A percentile compares a stretch with the other conserved stretches of the same genome.
Conservation (phyloP, 1,284 basidiomycete genomes). For the Austropuccinia psidii region DNA sequence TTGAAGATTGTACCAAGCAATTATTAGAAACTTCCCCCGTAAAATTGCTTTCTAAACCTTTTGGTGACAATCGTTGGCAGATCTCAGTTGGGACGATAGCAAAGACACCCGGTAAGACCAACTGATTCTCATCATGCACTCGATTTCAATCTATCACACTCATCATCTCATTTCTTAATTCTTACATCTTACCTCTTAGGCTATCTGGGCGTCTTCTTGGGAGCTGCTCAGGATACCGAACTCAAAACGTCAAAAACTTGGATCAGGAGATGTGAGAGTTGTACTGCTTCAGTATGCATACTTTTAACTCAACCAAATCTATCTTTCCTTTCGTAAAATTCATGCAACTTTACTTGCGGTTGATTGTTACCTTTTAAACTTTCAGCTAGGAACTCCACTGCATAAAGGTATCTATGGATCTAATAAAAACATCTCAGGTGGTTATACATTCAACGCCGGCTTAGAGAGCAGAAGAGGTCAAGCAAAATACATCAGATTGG, state of each 20-base stretch:
- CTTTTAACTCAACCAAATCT: background rate
- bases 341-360: background rate
- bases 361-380: background rate
- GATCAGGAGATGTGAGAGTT: slow-evolving; percentile 31
- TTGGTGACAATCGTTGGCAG: slow-evolving; percentile 35
- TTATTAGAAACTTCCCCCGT: slow-evolving; percentile 24
- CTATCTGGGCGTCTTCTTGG: slow-evolving; percentile 36
- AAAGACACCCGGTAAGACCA: slow-evolving; percentile 23
- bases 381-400: slow-evolving; percentile 28
- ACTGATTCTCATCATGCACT: background rate
- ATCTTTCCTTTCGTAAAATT: background rate
- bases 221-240: slow-evolving; percentile 35
- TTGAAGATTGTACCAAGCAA: slow-evolving; percentile 16
- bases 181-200: background rate
- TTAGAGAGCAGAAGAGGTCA: slow-evolving; percentile 34
- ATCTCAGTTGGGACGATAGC: slow-evolving; percentile 37
- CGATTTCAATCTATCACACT: background rate
- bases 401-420: slow-evolving; percentile 15
- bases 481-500: slow-evolving; percentile 33
- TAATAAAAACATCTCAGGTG: slow-evolving; percentile 36
- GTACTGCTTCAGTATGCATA: slow-evolving; percentile 22
- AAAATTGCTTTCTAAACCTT: slow-evolving; percentile 30
- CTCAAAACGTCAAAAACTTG: slow-evolving; percentile 31
- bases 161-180: background rate
- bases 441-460: slow-evolving; percentile 32